Evolutionary conservation across 2,329 filamentous ascomycete species (phyloP).

Genomic region (Leptodontidium sp.): DNA sequence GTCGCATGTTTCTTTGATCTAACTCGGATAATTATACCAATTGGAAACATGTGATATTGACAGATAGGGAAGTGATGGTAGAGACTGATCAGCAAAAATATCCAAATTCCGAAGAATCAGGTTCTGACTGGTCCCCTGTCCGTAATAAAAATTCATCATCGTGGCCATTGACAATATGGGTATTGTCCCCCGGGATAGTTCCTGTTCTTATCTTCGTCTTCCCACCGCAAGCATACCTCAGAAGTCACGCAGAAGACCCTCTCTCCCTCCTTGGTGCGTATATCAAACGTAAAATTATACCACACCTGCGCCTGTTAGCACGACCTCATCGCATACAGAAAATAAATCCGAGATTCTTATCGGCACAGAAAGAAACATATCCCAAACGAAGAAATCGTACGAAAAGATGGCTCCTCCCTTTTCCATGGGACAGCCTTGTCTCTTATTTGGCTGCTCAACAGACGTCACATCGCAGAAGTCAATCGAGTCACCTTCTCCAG

Average conservation of each 20-base stretch:
- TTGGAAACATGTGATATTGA: too few species aligned
- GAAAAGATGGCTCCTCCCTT: conserved; percentile 2
- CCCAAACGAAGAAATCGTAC: background rate
- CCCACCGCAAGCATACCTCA: background rate
- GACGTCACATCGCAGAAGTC: background rate
- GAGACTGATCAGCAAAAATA: too few species aligned
- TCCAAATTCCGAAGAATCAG: too few species aligned
- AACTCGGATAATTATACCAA: too few species aligned
- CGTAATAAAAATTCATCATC: background rate
- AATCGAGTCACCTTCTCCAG: background rate
- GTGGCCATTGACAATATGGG: background rate
- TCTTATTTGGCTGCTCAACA: conserved; percentile 4
- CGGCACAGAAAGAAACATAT: conserved; percentile 7
- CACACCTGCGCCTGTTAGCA: background rate
- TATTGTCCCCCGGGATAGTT: background rate
- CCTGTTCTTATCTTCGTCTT: conserved; percentile 3
- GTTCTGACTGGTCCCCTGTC: too few species aligned
- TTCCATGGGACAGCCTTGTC: conserved; percentile 3
- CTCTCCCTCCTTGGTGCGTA: background rate
- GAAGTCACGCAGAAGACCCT: background rate
- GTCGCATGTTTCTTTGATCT: too few species aligned
- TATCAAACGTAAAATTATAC: conserved; percentile 8
- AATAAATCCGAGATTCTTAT: background rate
- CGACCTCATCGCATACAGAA: too few species aligned
- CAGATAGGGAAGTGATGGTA: too few species aligned